phyloP scores from a whole-genome alignment of 306 rosid species.

The Quercus robur region DNA sequence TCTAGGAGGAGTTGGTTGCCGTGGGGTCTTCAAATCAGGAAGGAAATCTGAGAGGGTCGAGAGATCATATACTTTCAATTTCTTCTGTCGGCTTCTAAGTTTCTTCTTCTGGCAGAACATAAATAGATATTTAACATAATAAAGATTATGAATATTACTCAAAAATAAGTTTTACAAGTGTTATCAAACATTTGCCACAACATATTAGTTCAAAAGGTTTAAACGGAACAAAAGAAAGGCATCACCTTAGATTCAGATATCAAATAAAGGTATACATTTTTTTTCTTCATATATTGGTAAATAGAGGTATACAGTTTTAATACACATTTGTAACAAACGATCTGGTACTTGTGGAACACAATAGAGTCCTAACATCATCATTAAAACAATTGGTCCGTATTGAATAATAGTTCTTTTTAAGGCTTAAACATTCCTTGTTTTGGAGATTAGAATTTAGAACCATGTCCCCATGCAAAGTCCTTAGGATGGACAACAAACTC shows the following conservation, averaged over 20 bases:
- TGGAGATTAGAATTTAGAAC: no score
- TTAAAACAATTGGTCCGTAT: neutral
- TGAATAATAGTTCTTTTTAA: neutral
- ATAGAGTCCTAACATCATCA: neutral
- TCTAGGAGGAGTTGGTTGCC: constrained; percentile 14
- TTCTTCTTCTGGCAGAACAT: constrained; percentile 32
- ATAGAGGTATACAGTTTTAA: neutral
- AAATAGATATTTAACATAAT: neutral
- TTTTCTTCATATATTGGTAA: neutral
- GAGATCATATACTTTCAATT: constrained; percentile 72
- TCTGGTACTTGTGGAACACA: neutral
- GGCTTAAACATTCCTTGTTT: neutral
- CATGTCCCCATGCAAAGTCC: no score
- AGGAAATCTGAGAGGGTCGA: constrained; percentile 60
- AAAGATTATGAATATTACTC: neutral
- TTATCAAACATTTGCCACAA: neutral
- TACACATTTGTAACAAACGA: neutral
- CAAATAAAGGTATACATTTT: neutral
- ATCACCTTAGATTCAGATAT: neutral
- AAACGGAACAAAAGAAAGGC: neutral
- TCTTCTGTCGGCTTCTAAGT: constrained; percentile 57
- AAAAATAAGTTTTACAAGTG: neutral
- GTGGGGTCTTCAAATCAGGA: constrained; percentile 47
- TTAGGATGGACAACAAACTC: no score
- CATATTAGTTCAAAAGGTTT: neutral